Conservation (phyloP, 106 monocot genomes). For the Acorus calamus region DNA sequence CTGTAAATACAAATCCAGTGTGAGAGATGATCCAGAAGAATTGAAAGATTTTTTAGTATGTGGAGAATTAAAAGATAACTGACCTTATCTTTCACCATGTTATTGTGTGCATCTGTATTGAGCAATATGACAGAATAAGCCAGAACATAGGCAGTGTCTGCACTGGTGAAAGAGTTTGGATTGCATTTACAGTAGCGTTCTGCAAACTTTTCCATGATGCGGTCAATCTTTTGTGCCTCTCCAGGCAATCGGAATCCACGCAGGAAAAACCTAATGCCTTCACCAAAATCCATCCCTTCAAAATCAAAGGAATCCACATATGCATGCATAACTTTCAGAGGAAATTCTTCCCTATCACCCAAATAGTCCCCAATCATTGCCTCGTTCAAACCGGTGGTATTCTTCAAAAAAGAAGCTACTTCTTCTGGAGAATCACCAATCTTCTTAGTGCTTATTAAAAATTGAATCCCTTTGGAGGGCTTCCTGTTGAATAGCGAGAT, state of each 20-base stretch:
- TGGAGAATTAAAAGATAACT: constrained; percentile 1
- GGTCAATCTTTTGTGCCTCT: constrained; percentile 98
- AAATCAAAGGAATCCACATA: constrained; percentile 91
- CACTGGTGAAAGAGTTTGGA: constrained; percentile 79
- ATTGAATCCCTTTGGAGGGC: constrained; percentile 92
- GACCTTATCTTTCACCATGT: constrained; percentile 99
- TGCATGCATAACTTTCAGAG: constrained; percentile 98
- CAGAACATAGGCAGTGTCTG: constrained; percentile 99
- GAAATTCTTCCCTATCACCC: constrained; percentile 89
- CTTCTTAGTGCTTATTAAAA: constrained; percentile 76
- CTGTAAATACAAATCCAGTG: constrained; percentile 15
- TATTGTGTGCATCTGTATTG: constrained; percentile 99
- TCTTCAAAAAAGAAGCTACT: constrained; percentile 77
- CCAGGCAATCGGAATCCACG: constrained; percentile 92
- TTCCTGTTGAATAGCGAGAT: constrained; percentile 93
- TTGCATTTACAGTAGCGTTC: constrained; percentile 98
- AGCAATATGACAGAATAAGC: constrained; percentile 99
- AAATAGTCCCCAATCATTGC: constrained; percentile 88
- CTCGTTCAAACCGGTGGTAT: constrained; percentile 68
- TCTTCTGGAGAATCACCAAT: constrained; percentile 78
- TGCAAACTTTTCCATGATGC: constrained; percentile 99
- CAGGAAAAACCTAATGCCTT: constrained; percentile 87
- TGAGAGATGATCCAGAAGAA: too few relatives aligned
- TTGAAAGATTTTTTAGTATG: too few relatives aligned
- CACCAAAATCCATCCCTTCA: constrained; percentile 88